Evolutionary conservation across 2,329 filamentous ascomycete genomes (phyloP), one percentile per base, ranked within the genome.

Genomic region (Botrytis tulipae): DNA sequence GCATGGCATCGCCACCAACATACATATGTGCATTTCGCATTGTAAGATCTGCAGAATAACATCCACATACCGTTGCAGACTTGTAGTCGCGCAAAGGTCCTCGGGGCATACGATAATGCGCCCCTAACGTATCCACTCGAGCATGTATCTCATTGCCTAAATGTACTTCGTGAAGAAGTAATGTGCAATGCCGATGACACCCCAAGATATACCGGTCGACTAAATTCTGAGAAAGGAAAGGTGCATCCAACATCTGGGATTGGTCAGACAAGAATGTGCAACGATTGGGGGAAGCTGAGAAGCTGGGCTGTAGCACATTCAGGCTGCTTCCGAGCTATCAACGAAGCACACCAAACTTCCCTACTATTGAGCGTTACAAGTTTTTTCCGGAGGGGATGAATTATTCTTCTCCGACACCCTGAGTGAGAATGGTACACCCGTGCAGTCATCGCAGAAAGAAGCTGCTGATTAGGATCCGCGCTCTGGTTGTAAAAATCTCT

Each of bases 121-220:
- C 35, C 48, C 20, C n/a, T 54, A 22, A 37, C 12, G 22, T 44
- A 54, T 20, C n/a, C 68, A 44, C 25, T 54, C 8, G 51, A 35
- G 20, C 73, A 74, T 57, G 25, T 51, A 14, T 51, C 48, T 51
- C 48, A n/a, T 51, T 74, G 73, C 54, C 22, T 74, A 7, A 65
- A 74, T 32, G 57, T 54, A 18, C 42, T 74, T 35, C 73, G 73
- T 16, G 62, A 72, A 68, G 70, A 72, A n/a, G 46, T 74, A 8
- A 72, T 74, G 59, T 74, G 73, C 60, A 69, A 44, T 29, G 70
- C 73, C 16, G 73, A 74, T 29, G 72, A 73, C 16, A 63, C 72
- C 5, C 66, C 72, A 51, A 62, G 54, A 35, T 44, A 40, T 70
- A 70, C 67, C 22, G 51, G 46, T n/a, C 37, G 67, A 51, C 51